Percentiles rank a stretch among this genome's conserved stretches.
Evolutionary conservation across 345 rosid genomes (phyloP).

Genomic region (Ceriops decandra): DNA sequence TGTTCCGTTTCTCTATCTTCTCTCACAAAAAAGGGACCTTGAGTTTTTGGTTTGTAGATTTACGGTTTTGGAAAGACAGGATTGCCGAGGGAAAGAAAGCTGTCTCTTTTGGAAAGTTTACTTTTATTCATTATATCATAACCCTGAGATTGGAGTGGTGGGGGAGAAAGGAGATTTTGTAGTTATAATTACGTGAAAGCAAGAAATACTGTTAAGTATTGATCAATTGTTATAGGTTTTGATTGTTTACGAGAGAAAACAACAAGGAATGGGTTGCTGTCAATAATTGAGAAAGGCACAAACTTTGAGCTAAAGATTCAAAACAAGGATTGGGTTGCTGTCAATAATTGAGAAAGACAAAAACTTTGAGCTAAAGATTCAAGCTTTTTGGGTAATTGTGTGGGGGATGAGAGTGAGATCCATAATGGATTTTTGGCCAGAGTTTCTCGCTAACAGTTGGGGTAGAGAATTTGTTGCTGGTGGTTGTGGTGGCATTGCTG

Average conservation of each 20-base stretch:
- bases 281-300: background rate
- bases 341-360: background rate
- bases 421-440: slow-evolving; percentile 89
- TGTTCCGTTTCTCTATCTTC: too few relatives aligned
- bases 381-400: background rate
- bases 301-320: background rate
- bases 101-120: too few relatives aligned
- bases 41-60: too few relatives aligned
- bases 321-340: slow-evolving; percentile 2
- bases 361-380: background rate
- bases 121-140: too few relatives aligned
- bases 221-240: too few relatives aligned
- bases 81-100: too few relatives aligned
- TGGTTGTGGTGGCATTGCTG: slow-evolving; percentile 93
- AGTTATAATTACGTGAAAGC: too few relatives aligned
- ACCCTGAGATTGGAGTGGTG: too few relatives aligned
- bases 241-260: background rate
- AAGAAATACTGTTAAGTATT: too few relatives aligned
- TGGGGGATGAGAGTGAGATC: slow-evolving; percentile 15
- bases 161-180: too few relatives aligned
- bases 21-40: too few relatives aligned
- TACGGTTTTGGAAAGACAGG: too few relatives aligned
- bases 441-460: slow-evolving; percentile 80
- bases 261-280: background rate
- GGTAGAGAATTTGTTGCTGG: slow-evolving; percentile 90